Evolutionary conservation across 2,329 filamentous ascomycete species (phyloP), one percentile per base, ranked within the genome.

Genomic region (Phyllosticta capitalensis): DNA sequence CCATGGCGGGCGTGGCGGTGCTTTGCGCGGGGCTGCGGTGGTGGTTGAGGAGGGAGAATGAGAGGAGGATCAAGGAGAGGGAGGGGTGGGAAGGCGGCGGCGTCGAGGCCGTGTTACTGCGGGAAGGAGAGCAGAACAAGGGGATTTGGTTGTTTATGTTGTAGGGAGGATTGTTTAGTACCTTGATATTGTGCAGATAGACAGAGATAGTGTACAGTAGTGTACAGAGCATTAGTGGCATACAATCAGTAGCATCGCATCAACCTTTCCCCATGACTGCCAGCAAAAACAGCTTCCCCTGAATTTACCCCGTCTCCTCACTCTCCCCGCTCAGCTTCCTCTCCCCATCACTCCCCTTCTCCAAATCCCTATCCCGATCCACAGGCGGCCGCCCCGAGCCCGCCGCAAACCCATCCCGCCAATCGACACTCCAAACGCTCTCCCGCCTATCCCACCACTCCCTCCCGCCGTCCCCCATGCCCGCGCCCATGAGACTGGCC

Each of bases 1-100:
- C 78, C 21, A 83, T 83, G 81, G 64, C 71, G 3, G 19, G 74
- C 0, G 79, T 80, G 20, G 77, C 70, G 0, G 19, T 75, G 3
- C 62, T 82, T 56, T 75, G 77, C 1, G 61, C 69, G 14, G 65
- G 69, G 0, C 63, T 83, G 69, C 72, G 79, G 58, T 62, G 70
- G 55, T 67, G 76, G 19, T 63, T 80, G 54, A 59, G 61, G 2
- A 68, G 65, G 60, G 67, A 71, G 65, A 75, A 76, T 63, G 28
- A 14, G 26, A 64, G 56, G 61, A 61, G 24, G 52, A 22, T 21
- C 21, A 51, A 30, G 28, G 28, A 38, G 50, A 20, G 33, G 59
- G 38, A 19, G 60, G 28, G 12, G 49, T 20, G 19, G 52, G 33
- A 14, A 33, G 56, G 17, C 6, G 30, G 19, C 1, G 38, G 19